Evolutionary conservation across 2,329 filamentous ascomycete genomes (phyloP), one percentile per base, ranked within the genome.

Genomic region (Onygena corvina): DNA sequence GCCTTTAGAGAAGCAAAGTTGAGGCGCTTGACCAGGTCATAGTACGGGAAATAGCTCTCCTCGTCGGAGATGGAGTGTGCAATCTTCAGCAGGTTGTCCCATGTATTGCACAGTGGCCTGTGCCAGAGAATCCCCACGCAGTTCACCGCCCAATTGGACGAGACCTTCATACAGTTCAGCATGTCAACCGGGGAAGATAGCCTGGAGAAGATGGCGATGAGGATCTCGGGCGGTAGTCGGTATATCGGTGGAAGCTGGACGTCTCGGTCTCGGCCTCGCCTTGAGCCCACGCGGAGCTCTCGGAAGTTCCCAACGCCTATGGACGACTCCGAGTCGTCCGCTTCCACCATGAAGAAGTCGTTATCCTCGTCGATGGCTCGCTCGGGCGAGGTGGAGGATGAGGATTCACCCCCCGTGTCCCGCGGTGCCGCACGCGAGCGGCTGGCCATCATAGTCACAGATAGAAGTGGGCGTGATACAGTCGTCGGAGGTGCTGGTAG

Each of bases 91-190:
- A 95, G 80, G 62, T 88, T 88, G 9, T 75, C 68, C 84, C 87
- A 95, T 58, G 81, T 86, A 60, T 84, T 88, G 70, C 92, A 96
- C 23, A 86, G 81, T 1, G 92, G 92, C 33, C 92, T 79, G 66
- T 95, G 89, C 92, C 92, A 98, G 18, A 98, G 75, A 56, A 94
- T 76, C 55, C 92, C 90, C 57, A 96, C 92, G 47, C 85, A 83
- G 63, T 95, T 95, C 54, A 84, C 76, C 23, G 92, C 85, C 92
- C 92, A 98, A 54, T 83, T 80, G 67, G 88, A 89, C 61, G 83
- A 95, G n/a, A 94, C 89, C 56, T 92, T 74, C 85, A 96, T 89
- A 67, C 86, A 93, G 67, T 81, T 83, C 57, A 87, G 77, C 58
- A 95, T 76, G 61, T 98, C 90, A 38, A 74, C 71, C 1, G 88